Percentiles rank a stretch among this genome's conserved stretches.
Conservation (phyloP, 768 basidiomycete species). For the Termitomyces sp. region DNA sequence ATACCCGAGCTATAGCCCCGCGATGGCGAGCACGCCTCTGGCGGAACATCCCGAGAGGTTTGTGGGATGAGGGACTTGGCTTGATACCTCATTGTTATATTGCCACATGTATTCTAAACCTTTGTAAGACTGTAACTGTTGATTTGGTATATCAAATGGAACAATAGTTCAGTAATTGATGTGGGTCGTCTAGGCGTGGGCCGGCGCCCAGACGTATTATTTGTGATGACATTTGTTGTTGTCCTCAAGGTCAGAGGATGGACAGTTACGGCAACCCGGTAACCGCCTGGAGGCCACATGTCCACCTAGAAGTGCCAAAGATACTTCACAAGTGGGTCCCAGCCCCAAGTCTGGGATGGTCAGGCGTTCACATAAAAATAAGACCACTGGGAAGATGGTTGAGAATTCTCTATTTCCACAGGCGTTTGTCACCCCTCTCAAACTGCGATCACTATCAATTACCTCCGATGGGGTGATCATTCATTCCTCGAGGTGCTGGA, state of each 20-base stretch:
- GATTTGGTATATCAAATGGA: not conserved
- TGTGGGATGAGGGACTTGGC: conserved; percentile 21
- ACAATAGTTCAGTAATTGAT: not conserved
- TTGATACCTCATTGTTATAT: not conserved
- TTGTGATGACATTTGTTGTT: not conserved
- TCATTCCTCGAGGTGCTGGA: not conserved
- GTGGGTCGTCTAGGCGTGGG: not conserved
- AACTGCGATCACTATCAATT: not conserved
- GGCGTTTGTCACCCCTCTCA: not conserved
- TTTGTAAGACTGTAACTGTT: not conserved
- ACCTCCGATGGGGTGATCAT: not conserved
- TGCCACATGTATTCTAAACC: not conserved
- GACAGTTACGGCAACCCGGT: conserved; percentile 9
- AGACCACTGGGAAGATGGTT: not conserved
- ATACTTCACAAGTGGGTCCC: conserved; percentile 4
- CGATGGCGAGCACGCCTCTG: conserved; percentile 39
- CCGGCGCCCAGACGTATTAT: not conserved
- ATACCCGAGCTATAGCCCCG: conserved; percentile 36
- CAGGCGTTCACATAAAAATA: conserved; percentile 8
- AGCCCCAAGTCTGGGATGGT: not conserved
- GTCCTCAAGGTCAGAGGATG: conserved; percentile 7
- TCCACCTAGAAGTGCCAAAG: conserved; percentile 1
- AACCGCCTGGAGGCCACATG: conserved; percentile 9
- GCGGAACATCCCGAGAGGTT: conserved; percentile 42
- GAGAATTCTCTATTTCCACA: not conserved